A percentile compares a stretch with the other conserved stretches of the same genome.
These are phyloP conservation scores for Beta lomatogona DNA, from an alignment of 179 eudicot species.

Conservation along the genomic window DNA sequence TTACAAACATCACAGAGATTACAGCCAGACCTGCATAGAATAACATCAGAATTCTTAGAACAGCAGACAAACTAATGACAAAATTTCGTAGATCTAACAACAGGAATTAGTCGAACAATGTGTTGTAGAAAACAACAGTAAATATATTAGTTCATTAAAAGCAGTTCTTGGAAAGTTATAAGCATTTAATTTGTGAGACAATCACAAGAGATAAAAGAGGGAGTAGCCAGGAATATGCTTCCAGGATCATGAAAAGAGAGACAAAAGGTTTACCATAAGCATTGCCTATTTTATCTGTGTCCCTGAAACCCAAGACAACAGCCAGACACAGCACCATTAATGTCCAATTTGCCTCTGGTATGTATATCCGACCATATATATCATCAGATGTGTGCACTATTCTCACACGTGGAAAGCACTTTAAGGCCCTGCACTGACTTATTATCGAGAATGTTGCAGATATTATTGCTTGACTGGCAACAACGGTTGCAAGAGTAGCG, in stretches of 20 bases:
- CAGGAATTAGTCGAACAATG: neutral
- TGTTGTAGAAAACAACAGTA: neutral
- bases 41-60: neutral
- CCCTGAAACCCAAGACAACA: slow-evolving; percentile 46
- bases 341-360: slow-evolving; percentile 55
- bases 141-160: neutral
- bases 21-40: slow-evolving; percentile 45
- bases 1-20: slow-evolving; percentile 45
- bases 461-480: slow-evolving; percentile 57
- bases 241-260: neutral
- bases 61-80: neutral
- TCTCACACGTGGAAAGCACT: slow-evolving; percentile 53
- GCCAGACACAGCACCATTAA: slow-evolving; percentile 49
- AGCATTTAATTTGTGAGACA: neutral
- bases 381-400: slow-evolving; percentile 48
- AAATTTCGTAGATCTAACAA: neutral
- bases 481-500: slow-evolving; percentile 53
- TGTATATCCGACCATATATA: slow-evolving; percentile 50
- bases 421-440: slow-evolving; percentile 54
- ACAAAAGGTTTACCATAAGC: slow-evolving; percentile 41
- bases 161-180: too few relatives aligned
- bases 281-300: slow-evolving; percentile 49
- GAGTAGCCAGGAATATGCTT: neutral
- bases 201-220: neutral
- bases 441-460: slow-evolving; percentile 58